Base-by-base conservation (phyloP, 345 rosid species). In the Eucalyptus marginata region DNA sequence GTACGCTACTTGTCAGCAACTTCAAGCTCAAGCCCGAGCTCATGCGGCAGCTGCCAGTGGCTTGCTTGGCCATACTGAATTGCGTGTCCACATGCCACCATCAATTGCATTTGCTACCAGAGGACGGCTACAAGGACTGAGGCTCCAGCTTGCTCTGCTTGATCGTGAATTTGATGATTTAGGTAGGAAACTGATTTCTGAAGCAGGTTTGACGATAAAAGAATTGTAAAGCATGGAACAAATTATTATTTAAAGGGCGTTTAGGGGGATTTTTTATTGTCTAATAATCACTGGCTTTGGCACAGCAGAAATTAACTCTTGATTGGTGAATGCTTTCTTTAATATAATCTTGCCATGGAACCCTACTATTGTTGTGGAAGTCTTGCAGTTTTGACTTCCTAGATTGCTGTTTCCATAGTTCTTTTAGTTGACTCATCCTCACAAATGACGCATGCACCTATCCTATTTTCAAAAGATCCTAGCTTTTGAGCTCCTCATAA, bases 141-240 rank as follows among this genome's bases (percentile, higher is more conserved):
- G 99, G 90, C 96, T 98, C 90, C 99, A 98, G 91, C 97, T 98
- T 89, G 99, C 99, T 81, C 96, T 98, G 90, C 97, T 98, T 89
- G 99, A 98, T 86, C 96, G 95, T 79, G 99, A 98, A 88, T 98
- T 98, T 92, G 97, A 98, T 92, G 97, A 97, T 90, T 93, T 98
- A 91, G 99, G 99, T 98, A 86, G 64, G 83, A 76, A 52, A 40
- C 47, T 76, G 46, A 76, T 76, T 76, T 76, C 83, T 36, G 83
- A 76, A 76, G 83, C 83, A 76, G 83, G 83, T 40, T 76, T 76
- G 83, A 36, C 3, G 47, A 76, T 40, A 40, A 25, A 12, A 6
- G 27, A 40, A 20, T 76, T 76, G 83, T 20, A 76, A 76, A 76
- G 83, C 47, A 36, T 40, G 47, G 83, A 36, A 20, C 47, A 40